Evolutionary conservation across 2,329 filamentous ascomycete species (phyloP), one percentile per base, ranked within the genome.

Genomic region (Cladosporium sp.): DNA sequence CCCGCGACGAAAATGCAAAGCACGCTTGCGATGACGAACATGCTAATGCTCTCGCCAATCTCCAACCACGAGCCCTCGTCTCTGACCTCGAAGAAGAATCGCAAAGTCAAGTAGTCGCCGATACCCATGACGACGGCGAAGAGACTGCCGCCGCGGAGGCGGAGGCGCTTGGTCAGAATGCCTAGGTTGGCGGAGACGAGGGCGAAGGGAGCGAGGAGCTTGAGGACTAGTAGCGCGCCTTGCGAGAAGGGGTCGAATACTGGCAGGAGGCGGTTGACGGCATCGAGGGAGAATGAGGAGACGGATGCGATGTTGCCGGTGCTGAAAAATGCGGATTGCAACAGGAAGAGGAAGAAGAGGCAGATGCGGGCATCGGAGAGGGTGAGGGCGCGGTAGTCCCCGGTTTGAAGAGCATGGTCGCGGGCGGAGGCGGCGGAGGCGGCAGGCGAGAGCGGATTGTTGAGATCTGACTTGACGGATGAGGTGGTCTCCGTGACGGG

Each of bases 1-100:
- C 79, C 83, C 0, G 90, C 88, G 38, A 98, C 90, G 71, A 98
- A 98, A 7, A 95, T 84, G 59, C 90, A 93, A 38, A 97, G 65
- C 59, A 88, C 68, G 68, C 89, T 96, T 15, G 90, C 92, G 71
- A 98, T 97, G 54, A 84, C 83, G 69, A 97, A 98, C 67, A 97
- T 91, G 62, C 83, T 95, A 58, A 98, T 98, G 3, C 89, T 96
- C 22, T 89, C 95, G 27, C 93, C 93, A 65, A 98, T 98, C 66
- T 98, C 93, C 53, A 98, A 72, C 93, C 93, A 98, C 18, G 86
- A 93, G 0, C 93, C 93, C 66, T 98, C 93, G 60, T 98, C 93
- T 62, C 86, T 87, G 39, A 98, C 93, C 61, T 95, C 88, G 83
- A 88, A 98, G 72, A 98, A 98, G 74, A 98, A 98, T 62, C 93